Base-by-base conservation (phyloP, 768 basidiomycete species). In the Mycena kentingensis region DNA sequence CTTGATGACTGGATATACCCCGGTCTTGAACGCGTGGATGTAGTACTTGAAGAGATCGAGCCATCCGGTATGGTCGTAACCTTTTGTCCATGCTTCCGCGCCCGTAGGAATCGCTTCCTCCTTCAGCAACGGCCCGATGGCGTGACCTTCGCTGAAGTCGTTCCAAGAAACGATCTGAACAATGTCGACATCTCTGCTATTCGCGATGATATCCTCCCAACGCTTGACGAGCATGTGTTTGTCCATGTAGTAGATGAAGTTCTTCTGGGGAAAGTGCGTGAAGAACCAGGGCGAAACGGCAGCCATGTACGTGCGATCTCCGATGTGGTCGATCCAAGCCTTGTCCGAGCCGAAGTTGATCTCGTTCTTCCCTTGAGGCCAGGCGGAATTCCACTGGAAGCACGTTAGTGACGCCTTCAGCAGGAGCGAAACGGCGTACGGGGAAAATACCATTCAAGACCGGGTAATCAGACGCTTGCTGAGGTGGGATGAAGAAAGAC, bases 131-230 rank as follows among this genome's bases (percentile, higher is more conserved):
- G 87, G 88, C n/a, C 85, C 88, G 19, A 92, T 72, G 66, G 92
- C 91, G 62, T 90, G 87, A 12, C 83, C 85, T 70, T 88, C 87
- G 62, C 86, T 86, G 57, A 80, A 88, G 64, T 88, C 83, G 67
- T 89, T 89, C 86, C 85, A 89, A 21, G 81, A 84, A 43, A 85
- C 74, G 58, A 87, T 72, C 63, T 88, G 80, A 21, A 77, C 77
- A 46, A 84, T 66, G 39, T 70, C 68, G 21, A 74, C 57, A 2
- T 65, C 56, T 58, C 76, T 66, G 21, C 83, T 74, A 69, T 82
- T 77, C 19, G 67, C 62, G 51, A 86, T 76, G 24, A 88, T 64
- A 47, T 79, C 73, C 59, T 88, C 84, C 87, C 85, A 87, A 55
- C 87, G 81, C 10, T 73, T 67, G 25, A 76, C 72, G 64, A 85